Evolutionary conservation across 1,284 basidiomycete genomes (phyloP), one percentile per base, ranked within the genome.

Genomic region (Ceratobasidium sp.): DNA sequence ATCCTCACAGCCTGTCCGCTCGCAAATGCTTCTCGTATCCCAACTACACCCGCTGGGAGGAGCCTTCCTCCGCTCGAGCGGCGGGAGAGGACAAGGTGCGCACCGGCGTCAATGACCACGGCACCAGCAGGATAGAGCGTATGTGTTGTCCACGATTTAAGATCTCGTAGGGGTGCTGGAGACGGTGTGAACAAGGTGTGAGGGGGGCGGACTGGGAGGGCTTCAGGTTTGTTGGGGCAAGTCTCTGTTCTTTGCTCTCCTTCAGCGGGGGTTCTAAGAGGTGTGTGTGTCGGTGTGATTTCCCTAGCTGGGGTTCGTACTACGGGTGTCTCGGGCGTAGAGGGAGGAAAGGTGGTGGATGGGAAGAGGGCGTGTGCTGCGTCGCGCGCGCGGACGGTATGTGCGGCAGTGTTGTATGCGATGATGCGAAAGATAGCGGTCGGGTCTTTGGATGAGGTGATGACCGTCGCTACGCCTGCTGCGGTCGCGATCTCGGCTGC

Each of bases 401-500:
- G 69, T 9, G 69, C 43, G 51, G 83, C 77, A 77, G 83, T 84
- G 81, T 93, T 88, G 80, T 89, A 92, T 76, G 92, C 88, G 56
- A 98, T 93, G 80, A 98, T 95, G 22, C 85, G 84, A 78, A 94
- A 88, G 74, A 98, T 92, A 78, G 89, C 90, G 58, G 88, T 85
- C 0, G 96, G 94, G 54, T 89, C 87, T 78, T 89, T 92, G 81
- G 93, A 94, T 41, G 93, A 92, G 63, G 91, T 89, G 79, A 99
- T 94, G 56, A 98, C 88, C 0, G 97, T 98, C 0, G 94, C 91
- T n/a, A 98, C 95, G 4, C 98, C 97, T 0, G 96, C 97, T 0
- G 91, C 96, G 0, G 94, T 98, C 0, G 97, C 96, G 16, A 99
- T 93, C 81, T 99, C 98, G 0, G 98, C 97, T 0, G 97, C 97